Conservation (phyloP, 2,329 filamentous ascomycete species). For the Macrophomina pseudophaseolina region DNA sequence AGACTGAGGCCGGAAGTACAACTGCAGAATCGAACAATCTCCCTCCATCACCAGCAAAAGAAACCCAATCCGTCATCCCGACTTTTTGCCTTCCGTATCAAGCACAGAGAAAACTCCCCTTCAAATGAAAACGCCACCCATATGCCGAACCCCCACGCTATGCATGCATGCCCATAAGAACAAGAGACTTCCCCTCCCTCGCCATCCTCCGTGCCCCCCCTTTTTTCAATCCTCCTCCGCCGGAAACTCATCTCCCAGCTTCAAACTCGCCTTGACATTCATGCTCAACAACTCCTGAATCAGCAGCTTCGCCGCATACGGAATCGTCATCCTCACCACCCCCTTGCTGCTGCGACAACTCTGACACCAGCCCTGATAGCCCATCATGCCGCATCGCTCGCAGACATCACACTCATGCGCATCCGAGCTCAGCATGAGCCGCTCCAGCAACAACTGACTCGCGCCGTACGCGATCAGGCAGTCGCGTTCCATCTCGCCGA, state of each 20-base stretch:
- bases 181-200: not conserved
- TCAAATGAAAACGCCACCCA: not conserved
- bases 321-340: constrained; percentile 93
- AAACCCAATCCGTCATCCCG: no score
- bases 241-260: constrained; percentile 93
- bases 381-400: constrained; percentile 91
- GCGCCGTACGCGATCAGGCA: constrained; percentile 97
- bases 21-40: no score
- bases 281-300: constrained; percentile 97
- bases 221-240: constrained; percentile 19
- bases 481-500: constrained; percentile 99
- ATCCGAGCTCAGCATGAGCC: constrained; percentile 93
- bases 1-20: no score
- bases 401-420: constrained; percentile 92
- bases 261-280: constrained; percentile 94
- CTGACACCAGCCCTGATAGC: constrained; percentile 93
- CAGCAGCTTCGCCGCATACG: constrained; percentile 93
- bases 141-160: not conserved
- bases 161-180: not conserved
- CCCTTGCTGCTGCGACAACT: constrained; percentile 84
- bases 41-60: no score
- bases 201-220: not conserved
- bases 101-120: no score
- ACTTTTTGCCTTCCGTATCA: no score
- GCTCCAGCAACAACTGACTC: constrained; percentile 86